These are phyloP conservation scores for Lactarius hatsudake DNA, from an alignment of 768 basidiomycete species.

Conservation along the genomic window DNA sequence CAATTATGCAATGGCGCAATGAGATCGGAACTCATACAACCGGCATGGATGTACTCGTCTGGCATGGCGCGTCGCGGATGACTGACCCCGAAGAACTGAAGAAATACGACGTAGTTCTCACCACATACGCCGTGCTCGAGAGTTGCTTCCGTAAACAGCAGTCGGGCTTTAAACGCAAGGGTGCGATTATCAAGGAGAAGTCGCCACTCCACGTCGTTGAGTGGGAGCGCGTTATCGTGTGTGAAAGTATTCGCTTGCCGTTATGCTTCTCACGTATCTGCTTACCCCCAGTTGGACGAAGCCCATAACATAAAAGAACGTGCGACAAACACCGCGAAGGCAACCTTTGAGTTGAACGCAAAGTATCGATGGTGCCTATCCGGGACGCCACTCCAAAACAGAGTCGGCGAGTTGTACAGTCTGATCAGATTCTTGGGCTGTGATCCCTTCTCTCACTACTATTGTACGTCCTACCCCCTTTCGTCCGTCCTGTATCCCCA, in stretches of 20 bases:
- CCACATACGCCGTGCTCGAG: constrained; percentile 86
- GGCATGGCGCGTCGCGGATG: constrained; percentile 82
- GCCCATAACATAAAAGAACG: constrained; percentile 99
- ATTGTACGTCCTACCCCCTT: constrained; percentile 52
- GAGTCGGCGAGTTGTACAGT: constrained; percentile 98
- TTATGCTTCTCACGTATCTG: constrained; percentile 10
- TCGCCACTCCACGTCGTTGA: constrained; percentile 80
- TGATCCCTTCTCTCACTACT: constrained; percentile 89
- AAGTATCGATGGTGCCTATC: constrained; percentile 93
- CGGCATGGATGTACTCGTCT: constrained; percentile 82
- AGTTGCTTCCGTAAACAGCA: constrained; percentile 92
- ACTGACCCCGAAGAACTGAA: constrained; percentile 63
- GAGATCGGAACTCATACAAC: constrained; percentile 87
- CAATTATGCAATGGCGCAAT: constrained; percentile 84
- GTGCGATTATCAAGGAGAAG: constrained; percentile 79
- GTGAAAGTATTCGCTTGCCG: constrained; percentile 50
- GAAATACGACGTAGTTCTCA: constrained; percentile 87
- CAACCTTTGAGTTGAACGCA: constrained; percentile 84
- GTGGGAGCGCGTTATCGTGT: constrained; percentile 79
- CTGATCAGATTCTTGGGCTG: constrained; percentile 90
- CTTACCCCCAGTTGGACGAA: constrained; percentile 69
- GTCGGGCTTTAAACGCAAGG: constrained; percentile 86
- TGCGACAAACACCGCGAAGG: constrained; percentile 91
- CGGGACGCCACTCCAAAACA: constrained; percentile 94
- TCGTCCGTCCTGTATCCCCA: background rate